A percentile compares a stretch with the other conserved stretches of the same genome.
phyloP scores from a whole-genome alignment of 148 eudicot genomes.

The Heliosperma pusillum region DNA sequence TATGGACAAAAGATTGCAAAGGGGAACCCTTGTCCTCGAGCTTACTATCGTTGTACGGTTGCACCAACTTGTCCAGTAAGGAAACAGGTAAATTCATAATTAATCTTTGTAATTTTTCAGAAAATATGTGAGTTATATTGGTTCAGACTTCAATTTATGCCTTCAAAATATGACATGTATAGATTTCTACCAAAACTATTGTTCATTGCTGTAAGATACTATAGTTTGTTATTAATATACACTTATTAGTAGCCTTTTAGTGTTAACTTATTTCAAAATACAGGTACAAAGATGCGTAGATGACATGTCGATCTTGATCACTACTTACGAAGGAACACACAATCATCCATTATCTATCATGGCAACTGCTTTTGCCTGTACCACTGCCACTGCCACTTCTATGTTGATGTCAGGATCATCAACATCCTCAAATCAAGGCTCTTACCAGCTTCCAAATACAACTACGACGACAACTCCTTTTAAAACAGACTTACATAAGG shows the following conservation, averaged over 20 bases:
- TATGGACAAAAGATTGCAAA: conserved; percentile 86
- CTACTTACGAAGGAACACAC: conserved; percentile 92
- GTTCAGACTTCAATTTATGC: too few species aligned
- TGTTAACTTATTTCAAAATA: not conserved
- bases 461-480: conserved; percentile 19
- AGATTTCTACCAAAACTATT: too few species aligned
- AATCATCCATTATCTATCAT: conserved; percentile 76
- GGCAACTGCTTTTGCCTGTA: conserved; percentile 87
- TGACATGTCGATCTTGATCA: conserved; percentile 78
- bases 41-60: conserved; percentile 84
- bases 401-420: conserved; percentile 76
- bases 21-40: conserved; percentile 92
- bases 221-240: too few species aligned
- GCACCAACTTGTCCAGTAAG: conserved; percentile 71
- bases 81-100: conserved; percentile 42
- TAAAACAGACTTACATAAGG: conserved; percentile 31
- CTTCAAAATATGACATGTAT: too few species aligned
- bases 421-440: conserved; percentile 28
- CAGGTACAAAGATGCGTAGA: conserved; percentile 90
- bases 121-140: too few species aligned
- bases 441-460: not conserved
- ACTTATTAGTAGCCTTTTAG: too few species aligned
- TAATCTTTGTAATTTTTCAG: too few species aligned
- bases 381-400: conserved; percentile 79
- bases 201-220: too few species aligned